Evolutionary conservation across 1,284 basidiomycete genomes (phyloP), one percentile per base, ranked within the genome.

Genomic region (Hemileia vastatrix): DNA sequence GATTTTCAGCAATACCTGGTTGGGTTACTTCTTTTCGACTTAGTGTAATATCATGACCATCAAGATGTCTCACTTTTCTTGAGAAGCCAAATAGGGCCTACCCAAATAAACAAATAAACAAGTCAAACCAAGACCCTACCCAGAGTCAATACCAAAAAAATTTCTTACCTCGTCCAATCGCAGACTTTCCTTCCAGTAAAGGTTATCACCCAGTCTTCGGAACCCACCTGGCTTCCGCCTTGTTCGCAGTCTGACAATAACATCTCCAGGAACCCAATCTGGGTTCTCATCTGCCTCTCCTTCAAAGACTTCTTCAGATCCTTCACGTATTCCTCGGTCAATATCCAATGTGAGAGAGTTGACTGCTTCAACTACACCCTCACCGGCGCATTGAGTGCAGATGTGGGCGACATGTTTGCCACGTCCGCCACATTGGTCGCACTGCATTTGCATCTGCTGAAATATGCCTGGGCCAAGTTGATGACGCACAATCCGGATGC

Each of bases 281-380:
- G 89, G 89, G 63, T 81, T 87, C 78, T 96, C 91, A 74, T 96
- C 93, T 45, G 87, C 88, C 76, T 95, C 91, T 21, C 90, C 90
- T 68, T 92, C 87, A 68, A 92, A 95, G 1, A 92, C 81, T 54
- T 92, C 83, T 75, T 96, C 88, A 71, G 88, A 86, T 0, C 88
- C 90, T 74, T 96, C 92, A 0, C 90, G 88, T 79, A 88, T 87
- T 23, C 92, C 93, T 3, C 83, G 82, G n/a, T 84, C 82, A 51
- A 96, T 82, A 54, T 90, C 88, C 33, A 92, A 79, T 19, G 84
- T 84, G 68, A 96, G 84, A 58, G 90, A 75, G 67, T 77, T 73
- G 23, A 73, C 67, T 0, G 71, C 71, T n/a, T 78, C 85, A 44
- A 93, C 75, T 47, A 92, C 85, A 72, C 93, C 91, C 54, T 83